Conservation (phyloP, 2,329 filamentous ascomycete genomes). For the Neofusicoccum laricinum region DNA sequence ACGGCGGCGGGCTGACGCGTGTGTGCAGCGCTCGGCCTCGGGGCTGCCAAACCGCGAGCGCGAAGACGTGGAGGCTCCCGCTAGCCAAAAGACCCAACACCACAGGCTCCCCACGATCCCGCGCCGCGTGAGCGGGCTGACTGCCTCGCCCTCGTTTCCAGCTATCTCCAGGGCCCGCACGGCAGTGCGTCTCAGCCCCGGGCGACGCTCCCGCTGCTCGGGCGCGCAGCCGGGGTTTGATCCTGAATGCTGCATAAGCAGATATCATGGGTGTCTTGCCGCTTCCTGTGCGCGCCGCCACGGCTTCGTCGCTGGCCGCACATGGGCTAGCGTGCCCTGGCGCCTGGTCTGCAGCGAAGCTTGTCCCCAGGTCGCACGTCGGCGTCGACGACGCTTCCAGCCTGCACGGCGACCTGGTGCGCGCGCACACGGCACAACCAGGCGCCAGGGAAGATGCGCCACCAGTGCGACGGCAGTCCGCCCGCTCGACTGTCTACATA, state of each 20-base stretch:
- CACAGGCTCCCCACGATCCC: neutral
- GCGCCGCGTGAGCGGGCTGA: neutral
- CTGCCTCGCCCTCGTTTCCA: neutral
- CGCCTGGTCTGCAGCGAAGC: neutral
- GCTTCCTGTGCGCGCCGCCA: neutral
- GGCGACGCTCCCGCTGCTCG: neutral
- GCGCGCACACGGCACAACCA: too few species aligned
- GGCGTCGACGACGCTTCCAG: neutral
- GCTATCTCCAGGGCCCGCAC: neutral
- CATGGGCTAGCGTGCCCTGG: neutral
- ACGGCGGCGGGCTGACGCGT: neutral
- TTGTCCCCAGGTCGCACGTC: neutral
- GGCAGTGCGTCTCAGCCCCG: neutral
- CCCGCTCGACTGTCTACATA: neutral
- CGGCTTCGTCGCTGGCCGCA: neutral
- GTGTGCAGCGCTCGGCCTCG: neutral
- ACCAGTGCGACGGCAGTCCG: neutral
- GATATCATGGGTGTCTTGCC: neutral
- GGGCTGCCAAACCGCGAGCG: neutral
- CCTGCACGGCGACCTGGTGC: too few species aligned
- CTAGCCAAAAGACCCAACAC: neutral
- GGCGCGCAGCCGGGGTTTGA: neutral
- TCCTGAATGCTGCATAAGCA: neutral
- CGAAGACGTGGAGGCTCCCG: neutral
- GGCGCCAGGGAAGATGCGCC: neutral